phyloP scores from a whole-genome alignment of 768 basidiomycete genomes.

The Pholiota molesta region DNA sequence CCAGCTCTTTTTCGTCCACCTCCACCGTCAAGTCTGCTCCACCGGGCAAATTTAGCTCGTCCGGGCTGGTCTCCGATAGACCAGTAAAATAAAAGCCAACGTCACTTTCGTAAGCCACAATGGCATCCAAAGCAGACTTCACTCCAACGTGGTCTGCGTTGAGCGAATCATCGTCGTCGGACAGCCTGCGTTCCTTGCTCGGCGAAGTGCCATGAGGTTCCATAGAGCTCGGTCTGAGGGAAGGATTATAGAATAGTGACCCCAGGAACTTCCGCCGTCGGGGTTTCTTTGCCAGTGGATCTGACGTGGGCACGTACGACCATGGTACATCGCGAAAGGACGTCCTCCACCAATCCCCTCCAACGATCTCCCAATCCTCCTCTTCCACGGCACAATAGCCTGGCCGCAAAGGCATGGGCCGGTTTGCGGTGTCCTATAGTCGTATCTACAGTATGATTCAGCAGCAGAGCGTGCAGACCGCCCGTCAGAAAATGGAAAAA shows the following conservation, averaged over 20 bases:
- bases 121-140: constrained; percentile 36
- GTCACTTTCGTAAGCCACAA: constrained; percentile 42
- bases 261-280: constrained; percentile 36
- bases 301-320: constrained; percentile 33
- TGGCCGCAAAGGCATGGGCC: constrained; percentile 30
- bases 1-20: constrained; percentile 38
- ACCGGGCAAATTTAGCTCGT: constrained; percentile 11
- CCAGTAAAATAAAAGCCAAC: constrained; percentile 42
- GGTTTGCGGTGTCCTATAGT: constrained; percentile 19
- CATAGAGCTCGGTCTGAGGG: neutral
- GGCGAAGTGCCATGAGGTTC: neutral
- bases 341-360: constrained; percentile 43
- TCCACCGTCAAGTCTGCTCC: constrained; percentile 18
- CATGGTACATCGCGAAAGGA: constrained; percentile 42
- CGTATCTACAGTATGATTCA: constrained; percentile 24
- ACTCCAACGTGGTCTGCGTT: constrained; percentile 45
- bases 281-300: constrained; percentile 23
- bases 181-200: constrained; percentile 17
- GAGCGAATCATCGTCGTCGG: constrained; percentile 31
- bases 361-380: constrained; percentile 43
- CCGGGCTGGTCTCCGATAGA: constrained; percentile 20
- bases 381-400: constrained; percentile 30
- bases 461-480: neutral
- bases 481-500: neutral
- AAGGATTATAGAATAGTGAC: constrained; percentile 30